Evolutionary conservation across 129 eudicot genomes (phyloP).

Genomic region (Scalesia atractyloides): DNA sequence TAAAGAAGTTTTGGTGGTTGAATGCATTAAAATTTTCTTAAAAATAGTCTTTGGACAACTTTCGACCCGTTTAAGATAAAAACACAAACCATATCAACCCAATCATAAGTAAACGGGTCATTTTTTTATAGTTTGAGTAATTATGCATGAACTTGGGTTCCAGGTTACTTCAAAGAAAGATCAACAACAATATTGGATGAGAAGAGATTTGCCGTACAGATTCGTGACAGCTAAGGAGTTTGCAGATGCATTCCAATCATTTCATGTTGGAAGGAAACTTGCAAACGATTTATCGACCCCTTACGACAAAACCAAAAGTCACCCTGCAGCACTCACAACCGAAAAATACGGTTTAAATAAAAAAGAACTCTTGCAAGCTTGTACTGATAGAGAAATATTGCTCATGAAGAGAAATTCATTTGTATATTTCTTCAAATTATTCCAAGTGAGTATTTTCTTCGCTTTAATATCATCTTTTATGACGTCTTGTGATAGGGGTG

Average conservation of each 20-base stretch:
- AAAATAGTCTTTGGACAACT: background rate
- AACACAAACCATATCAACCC: background rate
- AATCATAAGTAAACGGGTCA: background rate
- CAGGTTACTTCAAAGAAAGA: constrained; percentile 83
- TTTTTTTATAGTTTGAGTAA: background rate
- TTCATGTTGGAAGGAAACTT: constrained; percentile 46
- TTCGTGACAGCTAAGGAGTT: constrained; percentile 59
- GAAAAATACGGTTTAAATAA: constrained; percentile 51
- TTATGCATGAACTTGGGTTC: constrained; percentile 10
- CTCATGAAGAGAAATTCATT: constrained; percentile 74
- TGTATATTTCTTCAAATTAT: constrained; percentile 44
- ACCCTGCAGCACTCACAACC: constrained; percentile 69
- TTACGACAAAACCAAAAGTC: constrained; percentile 56
- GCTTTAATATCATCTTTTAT: background rate
- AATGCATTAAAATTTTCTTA: background rate
- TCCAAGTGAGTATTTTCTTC: constrained; percentile 39
- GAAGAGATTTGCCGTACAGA: constrained; percentile 47
- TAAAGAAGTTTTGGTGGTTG: background rate
- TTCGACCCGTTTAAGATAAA: background rate
- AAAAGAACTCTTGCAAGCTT: constrained; percentile 66
- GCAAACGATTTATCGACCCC: constrained; percentile 44
- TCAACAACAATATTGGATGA: constrained; percentile 66
- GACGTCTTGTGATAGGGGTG: background rate
- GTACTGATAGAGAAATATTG: constrained; percentile 50
- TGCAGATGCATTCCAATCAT: constrained; percentile 56